Evolutionary conservation across 2,329 filamentous ascomycete species (phyloP).

Genomic region (Fusarium xyrophilum): DNA sequence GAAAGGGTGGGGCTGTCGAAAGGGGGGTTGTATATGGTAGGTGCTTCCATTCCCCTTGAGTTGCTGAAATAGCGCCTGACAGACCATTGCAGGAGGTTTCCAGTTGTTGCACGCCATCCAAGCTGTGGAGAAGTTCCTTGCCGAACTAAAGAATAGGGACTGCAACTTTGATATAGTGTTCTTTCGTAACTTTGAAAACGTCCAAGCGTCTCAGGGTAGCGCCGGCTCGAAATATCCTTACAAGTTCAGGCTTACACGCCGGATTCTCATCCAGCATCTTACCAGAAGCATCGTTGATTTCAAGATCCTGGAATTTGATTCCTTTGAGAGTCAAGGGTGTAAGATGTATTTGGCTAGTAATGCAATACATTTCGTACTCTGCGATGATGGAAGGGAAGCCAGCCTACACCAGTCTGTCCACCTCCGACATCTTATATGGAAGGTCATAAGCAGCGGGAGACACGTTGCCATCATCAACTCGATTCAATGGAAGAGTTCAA

Average conservation of each 20-base stretch:
- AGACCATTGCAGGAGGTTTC: not conserved
- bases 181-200: not conserved
- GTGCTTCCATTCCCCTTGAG: not conserved
- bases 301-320: not conserved
- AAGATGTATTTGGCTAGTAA: not conserved
- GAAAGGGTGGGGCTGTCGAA: too few species aligned
- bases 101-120: not conserved
- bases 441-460: not conserved
- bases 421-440: not conserved
- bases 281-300: not conserved
- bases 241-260: not conserved
- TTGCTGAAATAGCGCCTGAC: not conserved
- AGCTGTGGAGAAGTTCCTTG: not conserved
- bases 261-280: not conserved
- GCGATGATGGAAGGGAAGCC: not conserved
- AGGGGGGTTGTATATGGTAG: too few species aligned
- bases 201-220: not conserved
- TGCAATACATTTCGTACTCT: not conserved
- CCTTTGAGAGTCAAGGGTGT: not conserved
- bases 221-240: not conserved
- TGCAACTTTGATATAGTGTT: not conserved
- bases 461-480: not conserved
- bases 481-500: not conserved
- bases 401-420: not conserved
- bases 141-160: not conserved